Base-by-base conservation (phyloP, 1,284 basidiomycete genomes). In the Xerocomus amazonicus region DNA sequence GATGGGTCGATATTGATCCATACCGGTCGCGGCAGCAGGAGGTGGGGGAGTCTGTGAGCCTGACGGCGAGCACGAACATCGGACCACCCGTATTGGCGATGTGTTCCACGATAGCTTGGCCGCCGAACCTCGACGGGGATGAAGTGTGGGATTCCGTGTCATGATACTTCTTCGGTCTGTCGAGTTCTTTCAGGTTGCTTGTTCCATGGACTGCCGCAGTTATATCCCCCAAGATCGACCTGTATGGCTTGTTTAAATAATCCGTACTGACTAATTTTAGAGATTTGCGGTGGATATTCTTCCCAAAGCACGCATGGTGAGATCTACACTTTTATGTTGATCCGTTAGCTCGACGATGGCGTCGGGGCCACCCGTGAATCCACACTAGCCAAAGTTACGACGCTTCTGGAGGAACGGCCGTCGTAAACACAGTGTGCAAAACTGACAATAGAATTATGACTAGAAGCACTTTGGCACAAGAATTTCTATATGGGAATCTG, bases 71-170 rank as follows among this genome's bases (percentile, higher is more conserved):
- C 23, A 50, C 48, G 40, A 42, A 52, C 23, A 51, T 51, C 43
- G 48, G 56, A 43, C 56, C 58, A 56, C 56, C 71, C 38, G 65
- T 75, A 29, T 78, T 75, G 53, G 71, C 70, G 53, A 75, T 77
- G 64, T 74, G 76, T 44, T 78, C 71, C 47, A 76, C 74, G 44
- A 70, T 62, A 36, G 56, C 55, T 44, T 74, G 73, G 73, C 56
- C 66, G 51, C 60, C 58, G 47, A 54, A 63, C 53, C 56, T 63
- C 49, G 65, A 70, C 59, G 58, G 56, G 47, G 55, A 60, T 57
- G 50, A 45, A 4, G 48, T 62, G 52, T 63, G 60, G 50, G 62
- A 64, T 45, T 34, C 32, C 43, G 36, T 28, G 31, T 45, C 47
- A 46, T 57, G 16, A 49, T 50, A 54, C 53, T 53, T 66, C 70